These are phyloP conservation scores for Dicorynia guianensis DNA, from an alignment of 306 rosid species.

Conservation along the genomic window DNA sequence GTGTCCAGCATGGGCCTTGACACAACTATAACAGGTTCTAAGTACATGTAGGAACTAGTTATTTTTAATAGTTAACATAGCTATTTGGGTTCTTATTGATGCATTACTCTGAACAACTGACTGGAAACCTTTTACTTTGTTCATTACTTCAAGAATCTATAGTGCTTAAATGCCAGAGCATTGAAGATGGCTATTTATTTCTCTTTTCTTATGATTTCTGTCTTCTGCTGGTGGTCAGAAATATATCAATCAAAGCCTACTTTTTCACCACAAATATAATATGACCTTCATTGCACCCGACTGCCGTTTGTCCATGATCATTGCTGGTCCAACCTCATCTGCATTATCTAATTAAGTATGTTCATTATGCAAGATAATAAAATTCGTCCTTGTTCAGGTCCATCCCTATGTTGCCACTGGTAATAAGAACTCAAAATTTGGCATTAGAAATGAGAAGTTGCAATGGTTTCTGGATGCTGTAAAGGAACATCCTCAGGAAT, in stretches of 20 bases:
- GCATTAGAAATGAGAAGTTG: conserved; percentile 93
- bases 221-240: not conserved
- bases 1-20: not conserved
- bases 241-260: not conserved
- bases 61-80: conserved; percentile 1
- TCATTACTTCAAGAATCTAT: not conserved
- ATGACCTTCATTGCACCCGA: not conserved
- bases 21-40: not conserved
- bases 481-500: conserved; percentile 79
- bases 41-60: conserved; percentile 1
- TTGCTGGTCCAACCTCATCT: conserved; percentile 16
- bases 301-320: not conserved
- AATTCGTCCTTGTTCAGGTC: conserved; percentile 55
- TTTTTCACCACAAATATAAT: conserved; percentile 13
- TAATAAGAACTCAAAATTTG: conserved; percentile 94
- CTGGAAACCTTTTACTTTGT: conserved; percentile 10
- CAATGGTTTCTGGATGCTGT: conserved; percentile 93
- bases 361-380: conserved; percentile 5
- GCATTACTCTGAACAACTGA: conserved; percentile 2
- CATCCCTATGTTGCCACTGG: conserved; percentile 98
- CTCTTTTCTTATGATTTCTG: conserved; percentile 17
- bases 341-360: not conserved
- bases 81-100: conserved; percentile 6
- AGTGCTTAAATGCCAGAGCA: not conserved
- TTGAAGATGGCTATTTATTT: too few species aligned